These are phyloP conservation scores for Seiridium cupressi DNA, from an alignment of 2,329 filamentous ascomycete genomes.

Conservation along the genomic window DNA sequence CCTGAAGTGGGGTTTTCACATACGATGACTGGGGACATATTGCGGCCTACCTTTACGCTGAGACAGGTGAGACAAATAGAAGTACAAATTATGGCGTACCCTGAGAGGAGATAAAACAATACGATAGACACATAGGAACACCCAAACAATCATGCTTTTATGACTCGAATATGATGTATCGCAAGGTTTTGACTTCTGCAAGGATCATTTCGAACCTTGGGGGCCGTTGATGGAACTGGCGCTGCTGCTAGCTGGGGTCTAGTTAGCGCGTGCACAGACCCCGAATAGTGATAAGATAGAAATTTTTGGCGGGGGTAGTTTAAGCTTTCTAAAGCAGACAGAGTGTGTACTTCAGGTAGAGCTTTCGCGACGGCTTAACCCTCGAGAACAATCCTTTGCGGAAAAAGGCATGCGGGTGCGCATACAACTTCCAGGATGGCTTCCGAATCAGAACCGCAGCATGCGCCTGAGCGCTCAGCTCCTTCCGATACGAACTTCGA, in stretches of 20 bases:
- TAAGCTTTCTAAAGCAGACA: too few relatives aligned
- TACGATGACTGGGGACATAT: too few relatives aligned
- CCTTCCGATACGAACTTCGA: constrained; percentile 4
- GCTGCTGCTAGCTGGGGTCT: neutral
- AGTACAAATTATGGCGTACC: too few relatives aligned
- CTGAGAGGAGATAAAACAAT: too few relatives aligned
- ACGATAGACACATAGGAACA: too few relatives aligned
- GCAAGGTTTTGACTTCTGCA: too few relatives aligned
- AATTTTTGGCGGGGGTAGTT: neutral
- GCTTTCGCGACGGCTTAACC: neutral
- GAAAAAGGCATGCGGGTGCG: constrained; percentile 17
- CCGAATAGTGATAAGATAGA: neutral
- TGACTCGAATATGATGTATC: too few relatives aligned
- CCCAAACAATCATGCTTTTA: too few relatives aligned
- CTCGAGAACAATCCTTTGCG: neutral
- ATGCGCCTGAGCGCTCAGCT: constrained; percentile 4
- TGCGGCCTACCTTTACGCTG: too few relatives aligned
- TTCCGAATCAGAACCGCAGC: constrained; percentile 12
- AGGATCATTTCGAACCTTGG: too few relatives aligned
- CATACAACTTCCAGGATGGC: constrained; percentile 19
- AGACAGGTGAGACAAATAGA: too few relatives aligned
- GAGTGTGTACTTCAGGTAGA: neutral
- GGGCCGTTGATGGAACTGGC: neutral
- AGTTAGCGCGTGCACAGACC: neutral
- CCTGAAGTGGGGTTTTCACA: too few relatives aligned